Evolutionary conservation across 2,329 filamentous ascomycete genomes (phyloP), one percentile per base, ranked within the genome.

Genomic region (Raffaelea albimanens): DNA sequence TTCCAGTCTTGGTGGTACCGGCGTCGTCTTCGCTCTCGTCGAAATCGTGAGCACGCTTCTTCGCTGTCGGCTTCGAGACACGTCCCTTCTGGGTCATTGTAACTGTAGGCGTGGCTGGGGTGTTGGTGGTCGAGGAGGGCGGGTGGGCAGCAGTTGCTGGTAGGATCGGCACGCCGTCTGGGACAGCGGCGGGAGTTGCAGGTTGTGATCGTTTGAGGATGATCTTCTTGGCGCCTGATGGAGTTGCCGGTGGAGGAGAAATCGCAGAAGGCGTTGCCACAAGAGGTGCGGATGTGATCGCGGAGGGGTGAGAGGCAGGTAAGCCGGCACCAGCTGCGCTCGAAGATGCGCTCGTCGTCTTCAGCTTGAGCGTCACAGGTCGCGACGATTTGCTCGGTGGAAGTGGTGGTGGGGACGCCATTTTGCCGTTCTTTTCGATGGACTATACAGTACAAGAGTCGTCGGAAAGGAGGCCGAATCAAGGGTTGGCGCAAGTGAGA

Each of bases 11-110:
- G n/a, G 18, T n/a, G 29, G 22, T 16, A 20, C 19, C 20, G 22
- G 16, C 59, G 34, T 67, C 67, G 20, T 66, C 63, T 22, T 74
- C 73, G 44, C 73, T 72, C 16, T 75, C 73, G 36, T 67, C 68
- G 33, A 78, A 73, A 40, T 78, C 72, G 52, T 73, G 72, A n/a
- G 68, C 63, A 34, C 78, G 75, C 66, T 84, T 83, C 65, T 80
- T 82, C 43, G 74, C 70, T 9, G 75, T 78, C 5, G 80, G 78
- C 54, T 80, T 83, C 14, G 75, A 67, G 22, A 76, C 68, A 40
- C 78, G 66, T 13, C 77, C 78, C 14, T 78, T 75, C 57, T 83
- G 83, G 2, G 76, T 80, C 59, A 75, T 81, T 36, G 48, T 51
- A 23, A 52, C 43, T 8, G 51, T 50, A 3, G 56, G 52, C 50